Conservation (phyloP, 1,284 basidiomycete species). For the Coriolopsis trogii region DNA sequence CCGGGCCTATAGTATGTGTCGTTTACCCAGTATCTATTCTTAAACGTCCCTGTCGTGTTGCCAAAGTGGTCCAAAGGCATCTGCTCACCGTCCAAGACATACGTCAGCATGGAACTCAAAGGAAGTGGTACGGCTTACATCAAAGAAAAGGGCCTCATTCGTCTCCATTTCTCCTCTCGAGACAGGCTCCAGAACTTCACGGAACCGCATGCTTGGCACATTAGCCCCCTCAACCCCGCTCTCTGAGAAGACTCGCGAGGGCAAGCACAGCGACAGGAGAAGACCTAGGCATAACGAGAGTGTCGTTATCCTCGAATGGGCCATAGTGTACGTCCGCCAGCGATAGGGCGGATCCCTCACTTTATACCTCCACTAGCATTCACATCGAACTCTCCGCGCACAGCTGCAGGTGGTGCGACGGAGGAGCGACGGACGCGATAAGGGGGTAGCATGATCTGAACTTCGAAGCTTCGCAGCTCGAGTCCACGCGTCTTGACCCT, state of each 20-base stretch:
- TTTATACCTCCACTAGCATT: no score
- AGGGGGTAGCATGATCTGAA: slow-evolving; percentile 16
- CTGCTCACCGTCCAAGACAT: slow-evolving; percentile 21
- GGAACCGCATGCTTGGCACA: slow-evolving; percentile 4
- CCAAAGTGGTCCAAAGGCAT: slow-evolving; percentile 48
- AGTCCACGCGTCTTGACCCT: no score
- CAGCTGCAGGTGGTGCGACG: background rate
- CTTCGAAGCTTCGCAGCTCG: slow-evolving; percentile 14
- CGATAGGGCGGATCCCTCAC: background rate
- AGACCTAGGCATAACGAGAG: background rate
- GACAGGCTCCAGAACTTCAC: slow-evolving; percentile 11
- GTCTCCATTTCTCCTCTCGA: slow-evolving; percentile 3
- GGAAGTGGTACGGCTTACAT: slow-evolving; percentile 24
- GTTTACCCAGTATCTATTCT: slow-evolving; percentile 58
- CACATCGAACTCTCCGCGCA: background rate
- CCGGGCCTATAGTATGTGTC: slow-evolving; percentile 54
- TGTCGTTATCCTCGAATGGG: background rate
- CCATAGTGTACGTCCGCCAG: background rate
- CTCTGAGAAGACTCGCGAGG: background rate
- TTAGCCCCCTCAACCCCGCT: no score
- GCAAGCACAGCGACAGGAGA: background rate
- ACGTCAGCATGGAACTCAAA: background rate
- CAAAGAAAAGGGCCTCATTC: slow-evolving; percentile 32
- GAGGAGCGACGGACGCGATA: slow-evolving; percentile 16
- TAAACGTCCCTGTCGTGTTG: slow-evolving; percentile 39